Evolutionary conservation across 108 stramenopile genomes (phyloP), one percentile per base, ranked within the genome.

Genomic region (Cyclotella distinguenda): DNA sequence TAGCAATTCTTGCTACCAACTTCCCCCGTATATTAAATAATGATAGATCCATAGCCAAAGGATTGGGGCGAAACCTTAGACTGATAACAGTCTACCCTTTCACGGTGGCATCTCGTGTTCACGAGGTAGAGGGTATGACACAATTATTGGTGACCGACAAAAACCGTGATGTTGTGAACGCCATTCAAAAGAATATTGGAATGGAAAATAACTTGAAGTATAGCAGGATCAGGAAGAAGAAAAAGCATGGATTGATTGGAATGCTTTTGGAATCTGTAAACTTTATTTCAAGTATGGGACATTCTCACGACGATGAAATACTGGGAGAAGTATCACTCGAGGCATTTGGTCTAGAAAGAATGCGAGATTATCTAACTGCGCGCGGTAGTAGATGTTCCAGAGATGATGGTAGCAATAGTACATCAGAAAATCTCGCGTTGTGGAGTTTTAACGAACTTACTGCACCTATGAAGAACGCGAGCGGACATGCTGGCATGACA

Each of bases 151-250:
- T 65, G 15, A 52, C 64, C 2, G 22, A 50, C 21, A 35, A 51
- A 9, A 65, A 65, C 27, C 49, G 36, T 12, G 36, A 51, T 19
- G 50, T 21, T 8, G 50, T 65, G 16, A 22, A 52, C 26, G 64
- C 64, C 23, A 42, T 65, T 42, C 30, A 50, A 42, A 53, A 42
- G 33, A 53, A 18, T 51, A 65, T 65, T 65, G 64, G 50, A 35
- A 52, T 65, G 64, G 31, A 23, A 1, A 51, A 65, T 19, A 65
- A 38, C 30, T 31, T 65, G 16, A 36, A 39, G 26, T 23, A 61
- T 46, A 10, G 23, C 18, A 44, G 30, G 21, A 43, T 26, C 12
- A 51, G 50, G 7, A 35, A 30, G 35, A 63, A 27, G 18, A 34
- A n/a, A 15, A 52, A 52, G 47, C 3, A 22, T 6, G 42, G 40